phyloP scores from a whole-genome alignment of 495 filamentous ascomycete genomes.

The Aspergillus sclerotiicarbonarius region DNA sequence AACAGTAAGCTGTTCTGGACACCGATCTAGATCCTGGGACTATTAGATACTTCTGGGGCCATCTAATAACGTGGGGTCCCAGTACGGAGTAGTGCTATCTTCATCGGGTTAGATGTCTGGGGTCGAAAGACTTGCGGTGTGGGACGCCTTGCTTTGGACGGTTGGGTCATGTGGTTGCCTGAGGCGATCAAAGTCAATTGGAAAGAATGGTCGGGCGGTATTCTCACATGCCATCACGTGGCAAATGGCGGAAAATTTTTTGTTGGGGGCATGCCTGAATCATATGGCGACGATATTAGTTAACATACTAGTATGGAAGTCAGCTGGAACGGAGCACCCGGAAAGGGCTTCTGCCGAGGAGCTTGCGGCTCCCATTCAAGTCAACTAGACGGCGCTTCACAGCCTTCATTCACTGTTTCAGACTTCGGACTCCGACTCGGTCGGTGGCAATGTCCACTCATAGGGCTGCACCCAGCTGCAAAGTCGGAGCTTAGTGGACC shows the following conservation, averaged over 20 bases:
- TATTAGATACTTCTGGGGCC: not conserved
- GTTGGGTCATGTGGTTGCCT: not conserved
- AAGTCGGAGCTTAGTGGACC: not conserved
- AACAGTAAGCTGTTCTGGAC: too few relatives aligned
- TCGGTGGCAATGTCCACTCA: not conserved
- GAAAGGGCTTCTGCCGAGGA: not conserved
- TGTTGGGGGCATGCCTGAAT: not conserved
- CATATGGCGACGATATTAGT: conserved; percentile 6
- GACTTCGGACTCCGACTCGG: not conserved
- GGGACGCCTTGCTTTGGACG: not conserved
- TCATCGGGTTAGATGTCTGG: not conserved
- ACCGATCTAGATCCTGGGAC: too few relatives aligned
- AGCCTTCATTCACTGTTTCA: not conserved
- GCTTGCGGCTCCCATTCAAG: not conserved
- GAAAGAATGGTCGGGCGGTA: too few relatives aligned
- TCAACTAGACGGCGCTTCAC: not conserved
- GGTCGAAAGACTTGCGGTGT: not conserved
- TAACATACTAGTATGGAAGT: not conserved
- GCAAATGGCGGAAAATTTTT: not conserved
- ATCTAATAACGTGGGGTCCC: not conserved
- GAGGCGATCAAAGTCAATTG: not conserved
- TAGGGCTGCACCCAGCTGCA: not conserved
- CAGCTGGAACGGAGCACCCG: not conserved
- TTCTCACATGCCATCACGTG: not conserved
- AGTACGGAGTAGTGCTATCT: not conserved